Evolutionary conservation across 164 flowering plant species (phyloP).

Genomic region (Berberis thunbergii): DNA sequence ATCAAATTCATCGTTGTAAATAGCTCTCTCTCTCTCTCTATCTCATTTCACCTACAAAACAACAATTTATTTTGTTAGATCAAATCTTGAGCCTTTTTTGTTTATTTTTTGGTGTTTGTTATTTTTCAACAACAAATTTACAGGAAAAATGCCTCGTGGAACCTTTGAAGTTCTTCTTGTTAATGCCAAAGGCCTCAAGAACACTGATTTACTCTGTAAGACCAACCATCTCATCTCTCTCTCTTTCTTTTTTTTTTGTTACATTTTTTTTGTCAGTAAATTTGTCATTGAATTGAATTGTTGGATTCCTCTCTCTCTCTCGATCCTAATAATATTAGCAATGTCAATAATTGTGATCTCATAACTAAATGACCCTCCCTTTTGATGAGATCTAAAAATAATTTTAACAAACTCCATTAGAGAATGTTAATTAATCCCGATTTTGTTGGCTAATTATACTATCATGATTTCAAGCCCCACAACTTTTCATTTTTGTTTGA

Average conservation of each 20-base stretch:
- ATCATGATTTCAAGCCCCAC: not conserved
- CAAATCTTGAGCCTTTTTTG: too few species aligned
- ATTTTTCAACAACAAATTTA: too few species aligned
- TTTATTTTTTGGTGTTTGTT: too few species aligned
- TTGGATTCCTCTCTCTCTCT: not conserved
- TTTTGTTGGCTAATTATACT: not conserved
- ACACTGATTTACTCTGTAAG: conserved; percentile 71
- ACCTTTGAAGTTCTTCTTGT: conserved; percentile 71
- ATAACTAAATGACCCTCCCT: not conserved
- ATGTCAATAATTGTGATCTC: not conserved
- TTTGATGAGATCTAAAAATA: not conserved
- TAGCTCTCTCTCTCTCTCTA: too few species aligned
- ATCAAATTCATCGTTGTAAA: too few species aligned
- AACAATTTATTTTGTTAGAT: too few species aligned
- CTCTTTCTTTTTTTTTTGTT: not conserved
- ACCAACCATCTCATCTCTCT: not conserved
- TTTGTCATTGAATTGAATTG: not conserved
- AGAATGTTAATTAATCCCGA: not conserved
- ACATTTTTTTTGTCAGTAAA: not conserved
- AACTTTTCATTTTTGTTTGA: not conserved
- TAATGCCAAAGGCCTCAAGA: conserved; percentile 69
- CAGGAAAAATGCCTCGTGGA: conserved; percentile 48
- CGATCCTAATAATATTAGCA: too few species aligned
- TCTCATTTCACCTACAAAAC: too few species aligned
- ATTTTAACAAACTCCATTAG: not conserved